A percentile compares a stretch with the other conserved stretches of the same genome.
phyloP scores from a whole-genome alignment of 495 filamentous ascomycete species.

The Physcia stellaris region DNA sequence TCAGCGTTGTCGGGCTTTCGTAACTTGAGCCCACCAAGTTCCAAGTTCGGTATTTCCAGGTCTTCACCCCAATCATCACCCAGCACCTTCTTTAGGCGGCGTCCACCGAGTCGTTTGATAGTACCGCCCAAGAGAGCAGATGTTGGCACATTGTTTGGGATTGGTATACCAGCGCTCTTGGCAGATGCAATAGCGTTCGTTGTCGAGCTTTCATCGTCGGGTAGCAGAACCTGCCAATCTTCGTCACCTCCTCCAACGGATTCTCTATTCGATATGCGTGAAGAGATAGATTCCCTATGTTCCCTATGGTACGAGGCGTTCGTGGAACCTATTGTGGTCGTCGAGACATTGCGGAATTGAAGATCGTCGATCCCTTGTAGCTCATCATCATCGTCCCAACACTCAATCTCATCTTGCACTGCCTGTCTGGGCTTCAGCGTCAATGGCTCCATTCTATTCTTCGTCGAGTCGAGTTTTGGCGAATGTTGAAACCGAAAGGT shows the following conservation, averaged over 20 bases:
- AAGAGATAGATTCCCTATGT: constrained; percentile 60
- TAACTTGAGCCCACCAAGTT: constrained; percentile 45
- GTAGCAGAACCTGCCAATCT: constrained; percentile 64
- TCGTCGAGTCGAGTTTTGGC: background rate
- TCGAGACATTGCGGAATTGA: constrained; percentile 50
- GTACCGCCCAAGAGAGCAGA: constrained; percentile 90
- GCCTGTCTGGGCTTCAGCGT: constrained; percentile 39
- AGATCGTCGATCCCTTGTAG: constrained; percentile 61
- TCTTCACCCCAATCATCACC: constrained; percentile 89
- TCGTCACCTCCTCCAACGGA: constrained; percentile 64
- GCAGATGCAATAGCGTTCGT: constrained; percentile 77
- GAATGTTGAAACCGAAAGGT: background rate
- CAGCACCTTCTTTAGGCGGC: constrained; percentile 60
- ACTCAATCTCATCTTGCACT: constrained; percentile 53
- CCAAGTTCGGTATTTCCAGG: constrained; percentile 57
- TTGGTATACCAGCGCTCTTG: constrained; percentile 77
- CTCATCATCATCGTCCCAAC: constrained; percentile 81
- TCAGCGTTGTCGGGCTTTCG: constrained; percentile 41
- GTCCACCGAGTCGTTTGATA: constrained; percentile 80
- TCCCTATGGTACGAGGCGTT: constrained; percentile 36
- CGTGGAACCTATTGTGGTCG: constrained; percentile 36
- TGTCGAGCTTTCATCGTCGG: constrained; percentile 66
- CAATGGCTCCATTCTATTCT: constrained; percentile 41
- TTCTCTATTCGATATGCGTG: constrained; percentile 59
- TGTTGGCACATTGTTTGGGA: constrained; percentile 77